Evolutionary conservation across 2,329 filamentous ascomycete species (phyloP).

Genomic region (Sphaceloma murrayae): DNA sequence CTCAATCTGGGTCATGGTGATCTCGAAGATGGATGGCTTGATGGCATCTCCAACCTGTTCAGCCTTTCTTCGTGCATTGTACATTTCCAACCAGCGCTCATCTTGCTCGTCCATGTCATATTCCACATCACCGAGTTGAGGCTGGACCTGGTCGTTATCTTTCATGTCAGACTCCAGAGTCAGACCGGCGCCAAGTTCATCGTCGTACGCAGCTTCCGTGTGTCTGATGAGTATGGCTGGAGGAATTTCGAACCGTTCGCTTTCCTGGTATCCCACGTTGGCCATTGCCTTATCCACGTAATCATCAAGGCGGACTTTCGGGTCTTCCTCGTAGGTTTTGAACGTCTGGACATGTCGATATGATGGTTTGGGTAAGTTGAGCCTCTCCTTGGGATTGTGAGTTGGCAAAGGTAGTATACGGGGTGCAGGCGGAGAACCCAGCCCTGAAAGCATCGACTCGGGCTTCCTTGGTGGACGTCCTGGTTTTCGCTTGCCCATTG

Average conservation of each 20-base stretch:
- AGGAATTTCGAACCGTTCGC: slow-evolving; percentile 73
- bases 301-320: slow-evolving; percentile 64
- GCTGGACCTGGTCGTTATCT: slow-evolving; percentile 40
- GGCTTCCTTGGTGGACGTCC: slow-evolving; percentile 56
- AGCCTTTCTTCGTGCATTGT: slow-evolving; percentile 67
- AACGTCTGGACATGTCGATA: slow-evolving; percentile 74
- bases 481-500: slow-evolving; percentile 48
- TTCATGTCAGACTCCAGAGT: slow-evolving; percentile 51
- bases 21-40: slow-evolving; percentile 84
- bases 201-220: slow-evolving; percentile 53
- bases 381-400: slow-evolving; percentile 68
- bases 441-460: slow-evolving; percentile 51
- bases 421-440: slow-evolving; percentile 50
- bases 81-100: slow-evolving; percentile 82
- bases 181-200: slow-evolving; percentile 46
- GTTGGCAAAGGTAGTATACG: slow-evolving; percentile 68
- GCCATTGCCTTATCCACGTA: slow-evolving; percentile 97
- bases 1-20: slow-evolving; percentile 97
- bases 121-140: slow-evolving; percentile 67
- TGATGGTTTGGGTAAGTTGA: slow-evolving; percentile 66
- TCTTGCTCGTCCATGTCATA: slow-evolving; percentile 99
- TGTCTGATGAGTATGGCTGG: slow-evolving; percentile 60
- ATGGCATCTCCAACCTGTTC: slow-evolving; percentile 65
- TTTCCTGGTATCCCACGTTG: slow-evolving; percentile 91
- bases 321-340: slow-evolving; percentile 71